Base-by-base conservation (phyloP, 768 basidiomycete genomes). In the Hypsizygus marmoreus region DNA sequence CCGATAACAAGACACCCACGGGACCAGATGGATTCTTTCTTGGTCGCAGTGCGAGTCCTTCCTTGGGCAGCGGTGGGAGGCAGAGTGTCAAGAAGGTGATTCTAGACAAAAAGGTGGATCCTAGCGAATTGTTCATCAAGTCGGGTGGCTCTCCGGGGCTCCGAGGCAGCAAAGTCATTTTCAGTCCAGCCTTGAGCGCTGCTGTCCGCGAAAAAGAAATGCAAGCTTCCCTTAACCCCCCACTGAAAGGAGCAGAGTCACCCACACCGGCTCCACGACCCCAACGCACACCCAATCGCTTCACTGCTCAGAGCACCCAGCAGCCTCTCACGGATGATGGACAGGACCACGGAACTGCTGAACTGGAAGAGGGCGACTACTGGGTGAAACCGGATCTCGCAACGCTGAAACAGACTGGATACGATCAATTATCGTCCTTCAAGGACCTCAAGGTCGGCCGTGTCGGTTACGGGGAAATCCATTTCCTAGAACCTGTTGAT, bases 41-140 rank as follows among this genome's bases (percentile, higher is more conserved):
- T 45, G 76, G 73, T 33, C 76, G 77, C 22, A 80, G 79, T 44
- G 69, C 77, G 8, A 84, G 80, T 51, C 82, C 85, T 1, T 72
- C 81, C 4, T 64, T 90, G 38, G 88, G 88, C 5, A 86, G 79
- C 56, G 88, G 81, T 32, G 74, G 68, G 47, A 74, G 85, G 43
- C 81, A 86, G 47, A 95, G 91, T 60, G 91, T 95, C 47, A 97
- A 97, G 74, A 95, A 95, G 61, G 77, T 97, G 47, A 84, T 93
- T 28, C 63, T 97, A 50, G 88, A 93, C 60, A 93, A 89, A 67
- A 91, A 86, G 61, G 72, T 90, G 12, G 86, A 89, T 40, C 77
- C 88, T 20, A 69, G 79, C 19, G 86, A 91, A 50, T 57, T 91
- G 40, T 86, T 91, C 57, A 63, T 61, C 31, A 78, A 77, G 57